Base-by-base conservation (phyloP, 2,329 filamentous ascomycete species). In the Fusarium circinatum region DNA sequence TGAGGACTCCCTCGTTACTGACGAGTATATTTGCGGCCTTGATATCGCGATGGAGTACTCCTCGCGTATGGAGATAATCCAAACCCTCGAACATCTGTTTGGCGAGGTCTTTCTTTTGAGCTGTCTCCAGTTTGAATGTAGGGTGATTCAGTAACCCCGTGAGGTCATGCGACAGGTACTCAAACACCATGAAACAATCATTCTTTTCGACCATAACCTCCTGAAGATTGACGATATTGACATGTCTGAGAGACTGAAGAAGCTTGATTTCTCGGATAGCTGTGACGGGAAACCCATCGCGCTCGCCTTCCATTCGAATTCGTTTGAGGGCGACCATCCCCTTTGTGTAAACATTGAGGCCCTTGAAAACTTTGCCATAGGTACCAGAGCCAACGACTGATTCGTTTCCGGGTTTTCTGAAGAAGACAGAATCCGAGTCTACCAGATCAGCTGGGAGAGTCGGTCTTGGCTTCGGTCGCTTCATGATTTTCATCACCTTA, bases 101-200 rank as follows among this genome's bases (percentile, higher is more conserved):
- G 2, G 95, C 94, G 39, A 99, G 88, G 80, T 99, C 91, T 83
- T 99, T 99, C 83, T 95, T 97, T 81, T 98, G 95, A 0, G 92
- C 90, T 8, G 91, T 85, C 42, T 96, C 93, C 20, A 99, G 89
- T 68, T 92, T 92, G 83, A 98, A 99, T 0, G 92, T 93, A 0
- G 96, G 96, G 79, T 99, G 96, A 78, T 98, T 98, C 69, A 99
- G 89, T 38, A 99, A 86, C 20, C 96, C 96, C 6, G 96, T 99
- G 69, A 99, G 86, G 81, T 99, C 96, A 81, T 99, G 96, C 4
- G 96, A 96, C 38, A 98, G 88, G 80, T 99, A 99, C 82, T 99
- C 96, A 75, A 99, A 99, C 7, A 99, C 96, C 96, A 99, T 99
- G 83, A 97, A 99, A 82, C 96, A 99, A 83, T 98, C 95, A 76